phyloP scores from a whole-genome alignment of 2,329 filamentous ascomycete genomes.

The Pseudogymnoascus verrucosus region DNA sequence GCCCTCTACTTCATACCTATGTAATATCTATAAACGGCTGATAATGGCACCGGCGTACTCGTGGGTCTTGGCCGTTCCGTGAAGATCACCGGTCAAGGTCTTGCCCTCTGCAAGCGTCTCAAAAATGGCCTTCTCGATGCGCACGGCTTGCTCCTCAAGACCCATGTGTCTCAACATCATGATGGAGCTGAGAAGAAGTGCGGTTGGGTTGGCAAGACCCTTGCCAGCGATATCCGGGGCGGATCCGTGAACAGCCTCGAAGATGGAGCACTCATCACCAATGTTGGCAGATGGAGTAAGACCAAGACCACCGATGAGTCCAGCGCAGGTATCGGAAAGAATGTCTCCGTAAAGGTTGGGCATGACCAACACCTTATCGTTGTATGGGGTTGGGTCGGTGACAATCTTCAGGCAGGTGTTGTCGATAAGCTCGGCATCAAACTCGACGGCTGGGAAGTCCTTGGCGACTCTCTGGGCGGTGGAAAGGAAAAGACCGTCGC shows the following conservation, averaged over 20 bases:
- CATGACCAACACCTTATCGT: conserved; percentile 97
- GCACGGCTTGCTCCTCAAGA: conserved; percentile 71
- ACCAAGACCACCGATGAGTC: conserved; percentile 94
- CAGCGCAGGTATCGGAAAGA: conserved; percentile 98
- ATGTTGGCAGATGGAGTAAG: conserved; percentile 98
- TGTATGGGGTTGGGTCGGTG: conserved; percentile 91
- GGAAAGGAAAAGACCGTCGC: conserved; percentile 93
- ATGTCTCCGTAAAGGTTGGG: conserved; percentile 99
- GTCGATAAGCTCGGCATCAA: conserved; percentile 95
- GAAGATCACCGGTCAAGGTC: conserved; percentile 89
- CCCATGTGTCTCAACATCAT: conserved; percentile 99
- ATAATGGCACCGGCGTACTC: conserved; percentile 95
- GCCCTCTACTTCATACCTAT: conserved; percentile 13
- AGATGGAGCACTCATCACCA: conserved; percentile 98
- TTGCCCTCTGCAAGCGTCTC: conserved; percentile 94
- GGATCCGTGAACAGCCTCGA: conserved; percentile 97
- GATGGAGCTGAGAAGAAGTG: conserved; percentile 88
- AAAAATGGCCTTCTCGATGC: conserved; percentile 93
- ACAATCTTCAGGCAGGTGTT: conserved; percentile 99
- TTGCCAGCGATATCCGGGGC: conserved; percentile 95
- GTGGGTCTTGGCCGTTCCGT: conserved; percentile 90
- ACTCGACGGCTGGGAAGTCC: conserved; percentile 93
- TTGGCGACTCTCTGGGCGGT: conserved; percentile 79
- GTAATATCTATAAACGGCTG: conserved; percentile 31
- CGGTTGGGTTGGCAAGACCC: conserved; percentile 93